Conservation (phyloP, 176 grass and related monocot genomes). For the Echinochloa phyllopogon region DNA sequence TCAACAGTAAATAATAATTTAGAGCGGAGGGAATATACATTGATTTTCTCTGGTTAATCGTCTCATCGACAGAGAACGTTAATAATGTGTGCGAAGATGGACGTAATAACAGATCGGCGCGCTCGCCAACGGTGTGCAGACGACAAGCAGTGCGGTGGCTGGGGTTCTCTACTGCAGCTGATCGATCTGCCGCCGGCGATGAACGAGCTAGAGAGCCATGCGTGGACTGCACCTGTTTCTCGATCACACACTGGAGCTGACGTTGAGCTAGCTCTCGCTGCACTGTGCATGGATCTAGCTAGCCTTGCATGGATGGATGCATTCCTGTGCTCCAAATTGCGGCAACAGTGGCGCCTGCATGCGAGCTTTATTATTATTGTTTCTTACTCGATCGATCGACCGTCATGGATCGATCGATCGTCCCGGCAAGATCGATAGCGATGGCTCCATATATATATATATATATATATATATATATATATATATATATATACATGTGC, state of each 20-base stretch:
- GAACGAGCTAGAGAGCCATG: neutral
- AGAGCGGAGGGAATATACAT: no score
- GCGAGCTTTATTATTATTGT: conserved; percentile 9
- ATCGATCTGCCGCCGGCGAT: neutral
- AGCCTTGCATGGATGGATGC: neutral
- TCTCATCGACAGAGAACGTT: neutral
- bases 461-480: no score
- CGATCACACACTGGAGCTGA: neutral
- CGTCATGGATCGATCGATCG: neutral
- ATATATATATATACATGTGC: no score
- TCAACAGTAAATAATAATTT: no score
- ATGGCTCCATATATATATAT: neutral
- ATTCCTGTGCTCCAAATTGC: neutral
- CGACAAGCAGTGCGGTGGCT: neutral
- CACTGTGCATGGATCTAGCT: conserved; percentile 27
- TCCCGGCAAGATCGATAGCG: neutral
- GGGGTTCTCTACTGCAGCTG: neutral
- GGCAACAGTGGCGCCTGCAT: neutral
- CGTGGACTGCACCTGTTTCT: neutral
- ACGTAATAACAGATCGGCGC: conserved; percentile 11
- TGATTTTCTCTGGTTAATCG: neutral
- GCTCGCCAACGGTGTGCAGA: neutral
- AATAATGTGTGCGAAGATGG: conserved; percentile 1
- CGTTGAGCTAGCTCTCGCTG: neutral
- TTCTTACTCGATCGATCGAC: neutral